These are phyloP conservation scores for Cladobotryum mycophilum DNA, from an alignment of 2,329 filamentous ascomycete genomes.

Conservation along the genomic window DNA sequence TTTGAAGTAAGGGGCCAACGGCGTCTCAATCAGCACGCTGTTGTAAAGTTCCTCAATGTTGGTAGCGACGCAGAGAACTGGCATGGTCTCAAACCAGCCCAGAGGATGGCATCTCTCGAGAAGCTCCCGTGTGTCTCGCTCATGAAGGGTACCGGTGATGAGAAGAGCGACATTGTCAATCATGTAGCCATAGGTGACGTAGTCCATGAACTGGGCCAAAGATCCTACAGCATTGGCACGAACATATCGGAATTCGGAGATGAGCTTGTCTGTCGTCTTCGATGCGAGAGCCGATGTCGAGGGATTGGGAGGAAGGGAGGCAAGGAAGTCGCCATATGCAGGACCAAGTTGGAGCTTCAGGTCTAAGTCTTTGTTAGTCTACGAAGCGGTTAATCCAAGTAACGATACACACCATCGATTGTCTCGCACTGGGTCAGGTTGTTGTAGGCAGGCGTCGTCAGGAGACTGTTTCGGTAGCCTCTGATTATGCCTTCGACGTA, in stretches of 20 bases:
- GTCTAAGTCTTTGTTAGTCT: conserved; percentile 49
- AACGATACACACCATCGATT: conserved; percentile 67
- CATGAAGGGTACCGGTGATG: conserved; percentile 95
- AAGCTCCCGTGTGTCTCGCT: conserved; percentile 91
- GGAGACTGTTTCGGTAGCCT: conserved; percentile 89
- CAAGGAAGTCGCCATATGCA: conserved; percentile 94
- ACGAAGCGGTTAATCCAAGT: background rate
- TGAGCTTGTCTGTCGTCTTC: conserved; percentile 96
- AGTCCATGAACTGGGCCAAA: conserved; percentile 93
- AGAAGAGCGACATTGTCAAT: conserved; percentile 98
- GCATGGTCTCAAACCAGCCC: conserved; percentile 99
- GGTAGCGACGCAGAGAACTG: conserved; percentile 92
- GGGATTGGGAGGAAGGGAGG: conserved; percentile 87
- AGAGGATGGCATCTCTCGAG: conserved; percentile 93
- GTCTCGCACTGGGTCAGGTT: conserved; percentile 98
- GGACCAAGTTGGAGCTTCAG: conserved; percentile 96
- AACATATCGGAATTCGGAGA: conserved; percentile 94
- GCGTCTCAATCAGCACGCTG: conserved; percentile 93
- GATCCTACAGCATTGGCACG: conserved; percentile 90
- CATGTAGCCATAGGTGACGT: conserved; percentile 99
- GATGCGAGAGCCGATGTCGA: conserved; percentile 91
- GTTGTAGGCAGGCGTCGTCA: conserved; percentile 84
- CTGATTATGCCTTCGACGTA: conserved; percentile 97
- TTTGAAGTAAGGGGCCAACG: conserved; percentile 95
- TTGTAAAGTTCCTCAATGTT: conserved; percentile 99